These are phyloP conservation scores for Dioscorea zingiberensis DNA, from an alignment of 106 monocot genomes.

Conservation along the genomic window DNA sequence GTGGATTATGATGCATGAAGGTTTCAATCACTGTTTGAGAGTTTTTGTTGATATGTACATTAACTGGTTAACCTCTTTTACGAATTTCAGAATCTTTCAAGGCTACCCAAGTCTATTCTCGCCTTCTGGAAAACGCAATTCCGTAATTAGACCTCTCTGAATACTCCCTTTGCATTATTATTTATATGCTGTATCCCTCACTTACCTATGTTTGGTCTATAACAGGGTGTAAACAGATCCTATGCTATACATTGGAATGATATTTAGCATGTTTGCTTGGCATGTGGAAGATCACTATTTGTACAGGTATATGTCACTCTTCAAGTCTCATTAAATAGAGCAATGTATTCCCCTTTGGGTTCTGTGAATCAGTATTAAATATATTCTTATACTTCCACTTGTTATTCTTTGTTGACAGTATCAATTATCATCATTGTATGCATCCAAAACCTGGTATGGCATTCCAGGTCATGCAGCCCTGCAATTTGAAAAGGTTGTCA, in stretches of 20 bases:
- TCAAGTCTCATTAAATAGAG: too few relatives aligned
- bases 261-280: constrained; percentile 99
- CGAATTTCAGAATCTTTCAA: constrained; percentile 55
- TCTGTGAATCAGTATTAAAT: too few relatives aligned
- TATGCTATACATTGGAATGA: constrained; percentile 98
- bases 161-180: too few relatives aligned
- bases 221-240: constrained; percentile 96
- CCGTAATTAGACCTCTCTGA: constrained; percentile 69
- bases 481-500: constrained; percentile 67
- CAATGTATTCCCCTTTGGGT: too few relatives aligned
- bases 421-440: constrained; percentile 99
- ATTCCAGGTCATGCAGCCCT: constrained; percentile 79
- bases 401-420: constrained; percentile 35
- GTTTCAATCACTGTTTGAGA: too few relatives aligned
- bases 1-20: too few relatives aligned
- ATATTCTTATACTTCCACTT: too few relatives aligned
- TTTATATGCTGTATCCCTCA: too few relatives aligned
- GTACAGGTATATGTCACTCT: constrained; percentile 77
- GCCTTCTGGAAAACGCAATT: constrained; percentile 56
- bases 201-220: constrained; percentile 13
- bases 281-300: constrained; percentile 98
- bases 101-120: constrained; percentile 60
- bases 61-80: background rate
- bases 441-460: constrained; percentile 96
- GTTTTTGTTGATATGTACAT: too few relatives aligned